Percentiles rank a stretch among this genome's conserved stretches.
These are phyloP conservation scores for Uronychia setigera DNA, from an alignment of 73 alveolate species.

Conservation along the genomic window DNA sequence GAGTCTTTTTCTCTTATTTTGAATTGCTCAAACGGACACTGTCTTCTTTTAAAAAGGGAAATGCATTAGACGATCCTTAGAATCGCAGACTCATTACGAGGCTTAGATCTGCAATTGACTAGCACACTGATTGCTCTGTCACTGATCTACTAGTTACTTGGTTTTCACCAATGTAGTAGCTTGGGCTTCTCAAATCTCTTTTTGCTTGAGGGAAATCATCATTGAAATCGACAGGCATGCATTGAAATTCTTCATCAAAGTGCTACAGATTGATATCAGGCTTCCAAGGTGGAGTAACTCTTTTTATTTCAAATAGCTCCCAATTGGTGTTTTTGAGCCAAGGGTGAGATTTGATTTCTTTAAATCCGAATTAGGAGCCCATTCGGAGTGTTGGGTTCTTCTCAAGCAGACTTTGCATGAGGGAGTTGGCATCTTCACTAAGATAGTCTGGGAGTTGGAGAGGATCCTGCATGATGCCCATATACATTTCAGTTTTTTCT, in stretches of 20 bases:
- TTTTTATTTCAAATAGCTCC: conserved; percentile 52
- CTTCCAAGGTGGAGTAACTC: conserved; percentile 66
- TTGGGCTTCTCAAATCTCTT: conserved; percentile 24
- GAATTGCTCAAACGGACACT: conserved; percentile 13
- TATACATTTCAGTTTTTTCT: conserved; percentile 70
- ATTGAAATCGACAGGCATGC: conserved; percentile 51
- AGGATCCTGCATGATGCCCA: conserved; percentile 55
- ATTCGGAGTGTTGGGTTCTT: conserved; percentile 58
- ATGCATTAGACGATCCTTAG: too few relatives aligned
- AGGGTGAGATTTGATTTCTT: conserved; percentile 75
- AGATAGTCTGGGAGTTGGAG: conserved; percentile 63
- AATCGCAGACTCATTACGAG: too few relatives aligned
- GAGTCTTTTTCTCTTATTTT: conserved; percentile 3
- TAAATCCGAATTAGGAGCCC: conserved; percentile 53
- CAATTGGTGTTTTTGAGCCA: conserved; percentile 71
- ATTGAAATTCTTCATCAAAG: conserved; percentile 55
- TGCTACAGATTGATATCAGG: conserved; percentile 50
- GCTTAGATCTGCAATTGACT: conserved; percentile 20
- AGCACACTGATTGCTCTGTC: conserved; percentile 29
- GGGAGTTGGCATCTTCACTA: conserved; percentile 27
- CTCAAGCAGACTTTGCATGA: conserved; percentile 35
- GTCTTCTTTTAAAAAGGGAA: not conserved
- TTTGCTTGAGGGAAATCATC: conserved; percentile 6
- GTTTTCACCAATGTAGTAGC: conserved; percentile 14
- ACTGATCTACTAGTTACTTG: conserved; percentile 19